phyloP scores from a whole-genome alignment of 108 stramenopile species.

The Asterionellopsis glacialis region DNA sequence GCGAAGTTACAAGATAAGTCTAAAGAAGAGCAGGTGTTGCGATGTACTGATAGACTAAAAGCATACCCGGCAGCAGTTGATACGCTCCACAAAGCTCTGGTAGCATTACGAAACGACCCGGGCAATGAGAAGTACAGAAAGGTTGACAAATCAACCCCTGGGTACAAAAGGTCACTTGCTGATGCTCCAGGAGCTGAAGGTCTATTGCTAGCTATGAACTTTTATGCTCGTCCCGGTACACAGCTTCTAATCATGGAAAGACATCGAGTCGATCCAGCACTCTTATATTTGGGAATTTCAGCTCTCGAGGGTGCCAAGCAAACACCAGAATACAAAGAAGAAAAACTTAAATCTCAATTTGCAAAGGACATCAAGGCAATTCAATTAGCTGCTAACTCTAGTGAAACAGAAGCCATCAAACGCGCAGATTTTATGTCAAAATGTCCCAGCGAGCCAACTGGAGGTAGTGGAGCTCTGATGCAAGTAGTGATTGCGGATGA shows the following conservation, averaged over 20 bases:
- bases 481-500: conserved; percentile 38
- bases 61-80: conserved; percentile 69
- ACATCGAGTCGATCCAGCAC: conserved; percentile 54
- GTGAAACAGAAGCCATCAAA: conserved; percentile 23
- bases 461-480: conserved; percentile 46
- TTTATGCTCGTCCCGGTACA: conserved; percentile 21
- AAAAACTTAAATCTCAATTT: conserved; percentile 34
- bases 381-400: conserved; percentile 14
- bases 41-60: conserved; percentile 66
- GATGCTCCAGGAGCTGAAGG: conserved; percentile 73
- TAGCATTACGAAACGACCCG: conserved; percentile 46
- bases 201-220: conserved; percentile 73
- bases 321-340: conserved; percentile 51
- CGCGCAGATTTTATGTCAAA: conserved; percentile 43
- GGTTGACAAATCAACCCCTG: conserved; percentile 55
- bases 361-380: conserved; percentile 27
- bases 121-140: conserved; percentile 50
- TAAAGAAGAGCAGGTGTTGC: conserved; percentile 72
- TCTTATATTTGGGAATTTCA: conserved; percentile 71
- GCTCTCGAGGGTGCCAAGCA: conserved; percentile 63
- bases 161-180: conserved; percentile 40
- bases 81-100: conserved; percentile 53
- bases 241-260: conserved; percentile 45
- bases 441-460: conserved; percentile 64
- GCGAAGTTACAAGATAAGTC: conserved; percentile 62